Evolutionary conservation across 1,139 yeast species (phyloP), one percentile per base, ranked within the genome.

Genomic region (Yamadazyma jaroonii): DNA sequence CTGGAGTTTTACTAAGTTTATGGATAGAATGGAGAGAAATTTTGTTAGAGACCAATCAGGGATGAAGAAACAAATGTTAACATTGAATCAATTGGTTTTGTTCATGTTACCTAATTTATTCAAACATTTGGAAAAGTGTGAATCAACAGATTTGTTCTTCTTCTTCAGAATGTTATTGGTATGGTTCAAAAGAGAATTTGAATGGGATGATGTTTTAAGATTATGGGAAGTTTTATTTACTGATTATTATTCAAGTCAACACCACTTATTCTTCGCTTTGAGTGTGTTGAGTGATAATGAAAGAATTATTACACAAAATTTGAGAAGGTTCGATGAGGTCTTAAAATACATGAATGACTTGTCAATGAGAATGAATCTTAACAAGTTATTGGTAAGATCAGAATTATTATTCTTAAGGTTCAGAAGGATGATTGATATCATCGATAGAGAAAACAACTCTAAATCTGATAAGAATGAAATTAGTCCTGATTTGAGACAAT

Each of bases 21-120:
- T 94, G 98, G 89, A 86, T 35, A 70, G 95, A 40, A 89, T 92
- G 97, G 97, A 92, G 58, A 72, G 97, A 40, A 94, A 92, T 60
- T 92, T 90, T 57, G 67, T 90, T 24, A 75, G 95, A 38, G 96
- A 89, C 56, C 96, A 90, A 59, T 76, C 87, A 30, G 98, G 98
- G 0, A 92, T 92, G 85, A 83, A 88, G 50, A 77, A 77, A 37
- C 98, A 92, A 61, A 81, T 94, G 84, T 63, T 79, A 21, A 79
- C 94, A 0, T 68, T 92, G 45, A 88, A 86, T 48, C 92, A 88
- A 48, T 64, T 92, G 31, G 84, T 87, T 11, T 95, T 86, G 50
- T 79, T 92, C 45, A 85, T 90, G 94, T 64, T 89, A 31, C 98
- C 98, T 2, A 75, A 81, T 38, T 65, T 92, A 37, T 89, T 84